Conservation (phyloP, 352 stramenopile species). For the Phytopythium ostracodes region DNA sequence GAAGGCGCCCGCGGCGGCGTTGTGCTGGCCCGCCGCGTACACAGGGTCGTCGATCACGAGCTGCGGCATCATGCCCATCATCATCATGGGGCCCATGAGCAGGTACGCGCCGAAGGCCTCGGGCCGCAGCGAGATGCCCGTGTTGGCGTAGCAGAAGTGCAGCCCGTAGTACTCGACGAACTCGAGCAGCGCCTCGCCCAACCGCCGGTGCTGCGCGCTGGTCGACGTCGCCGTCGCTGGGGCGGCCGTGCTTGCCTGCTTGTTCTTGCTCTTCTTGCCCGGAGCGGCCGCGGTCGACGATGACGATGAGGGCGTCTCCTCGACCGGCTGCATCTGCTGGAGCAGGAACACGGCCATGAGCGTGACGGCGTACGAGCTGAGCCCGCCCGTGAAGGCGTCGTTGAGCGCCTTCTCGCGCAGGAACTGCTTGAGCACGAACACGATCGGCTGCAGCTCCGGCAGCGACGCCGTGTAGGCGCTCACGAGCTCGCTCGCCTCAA, state of each 20-base stretch:
- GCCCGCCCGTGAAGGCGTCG: slow-evolving; percentile 84
- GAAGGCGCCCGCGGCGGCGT: slow-evolving; percentile 71
- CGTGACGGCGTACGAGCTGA: slow-evolving; percentile 87
- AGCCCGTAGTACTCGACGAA: slow-evolving; percentile 90
- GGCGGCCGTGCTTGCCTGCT: slow-evolving; percentile 7
- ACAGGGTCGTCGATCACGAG: slow-evolving; percentile 84
- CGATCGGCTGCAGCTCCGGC: slow-evolving; percentile 67
- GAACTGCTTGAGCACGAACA: slow-evolving; percentile 86
- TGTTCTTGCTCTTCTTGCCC: slow-evolving; percentile 1
- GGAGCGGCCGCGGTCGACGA: background rate
- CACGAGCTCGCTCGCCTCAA: slow-evolving; percentile 83
- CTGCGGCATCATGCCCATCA: slow-evolving; percentile 54
- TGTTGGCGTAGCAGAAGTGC: slow-evolving; percentile 72
- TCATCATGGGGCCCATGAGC: slow-evolving; percentile 31
- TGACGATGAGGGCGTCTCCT: slow-evolving; percentile 6
- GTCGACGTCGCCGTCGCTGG: slow-evolving; percentile 10
- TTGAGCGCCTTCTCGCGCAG: slow-evolving; percentile 87
- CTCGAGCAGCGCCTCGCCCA: slow-evolving; percentile 74
- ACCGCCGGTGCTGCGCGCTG: slow-evolving; percentile 16
- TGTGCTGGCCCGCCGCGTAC: slow-evolving; percentile 73
- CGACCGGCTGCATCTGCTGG: slow-evolving; percentile 25
- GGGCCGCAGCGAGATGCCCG: slow-evolving; percentile 76
- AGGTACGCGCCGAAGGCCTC: slow-evolving; percentile 81
- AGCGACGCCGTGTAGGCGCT: slow-evolving; percentile 64
- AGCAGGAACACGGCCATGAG: slow-evolving; percentile 84